Evolutionary conservation across 2,329 filamentous ascomycete species (phyloP).

Genomic region (Plenodomus tracheiphilus): DNA sequence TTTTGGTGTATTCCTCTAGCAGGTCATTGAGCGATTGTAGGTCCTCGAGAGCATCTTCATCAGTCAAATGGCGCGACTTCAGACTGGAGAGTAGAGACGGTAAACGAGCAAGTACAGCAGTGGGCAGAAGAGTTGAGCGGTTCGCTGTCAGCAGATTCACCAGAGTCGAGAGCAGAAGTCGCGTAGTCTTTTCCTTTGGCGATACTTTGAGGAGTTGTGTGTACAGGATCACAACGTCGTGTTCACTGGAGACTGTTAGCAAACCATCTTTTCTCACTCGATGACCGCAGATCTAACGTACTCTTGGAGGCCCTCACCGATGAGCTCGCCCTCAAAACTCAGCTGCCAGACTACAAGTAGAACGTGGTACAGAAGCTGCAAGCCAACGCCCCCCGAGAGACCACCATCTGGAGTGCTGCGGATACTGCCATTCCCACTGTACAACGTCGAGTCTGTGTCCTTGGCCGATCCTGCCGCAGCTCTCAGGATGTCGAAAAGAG

Average conservation of each 20-base stretch:
- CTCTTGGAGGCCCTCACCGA: constrained; percentile 84
- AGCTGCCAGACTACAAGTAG: constrained; percentile 94
- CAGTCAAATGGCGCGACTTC: constrained; percentile 54
- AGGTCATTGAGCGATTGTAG: constrained; percentile 57
- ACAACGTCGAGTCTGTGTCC: constrained; percentile 65
- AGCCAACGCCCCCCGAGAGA: constrained; percentile 74
- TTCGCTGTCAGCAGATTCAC: constrained; percentile 80
- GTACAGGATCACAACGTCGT: constrained; percentile 89
- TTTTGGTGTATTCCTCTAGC: constrained; percentile 81
- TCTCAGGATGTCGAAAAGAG: constrained; percentile 78
- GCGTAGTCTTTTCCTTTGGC: constrained; percentile 96
- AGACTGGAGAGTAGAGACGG: constrained; percentile 64
- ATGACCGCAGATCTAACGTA: constrained; percentile 50
- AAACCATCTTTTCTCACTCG: not conserved
- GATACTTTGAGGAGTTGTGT: constrained; percentile 90
- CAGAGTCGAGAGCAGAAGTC: constrained; percentile 85
- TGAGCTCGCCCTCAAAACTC: constrained; percentile 76
- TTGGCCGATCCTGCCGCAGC: constrained; percentile 74
- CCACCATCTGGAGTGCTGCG: constrained; percentile 66
- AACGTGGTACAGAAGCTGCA: constrained; percentile 93
- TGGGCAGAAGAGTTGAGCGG: constrained; percentile 72
- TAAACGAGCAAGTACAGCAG: constrained; percentile 82
- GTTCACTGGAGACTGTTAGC: constrained; percentile 65
- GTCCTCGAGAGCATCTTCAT: constrained; percentile 58
- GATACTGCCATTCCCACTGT: constrained; percentile 58